Conservation (phyloP, 2,329 filamentous ascomycete genomes). For the Cryphonectria nitschkei region DNA sequence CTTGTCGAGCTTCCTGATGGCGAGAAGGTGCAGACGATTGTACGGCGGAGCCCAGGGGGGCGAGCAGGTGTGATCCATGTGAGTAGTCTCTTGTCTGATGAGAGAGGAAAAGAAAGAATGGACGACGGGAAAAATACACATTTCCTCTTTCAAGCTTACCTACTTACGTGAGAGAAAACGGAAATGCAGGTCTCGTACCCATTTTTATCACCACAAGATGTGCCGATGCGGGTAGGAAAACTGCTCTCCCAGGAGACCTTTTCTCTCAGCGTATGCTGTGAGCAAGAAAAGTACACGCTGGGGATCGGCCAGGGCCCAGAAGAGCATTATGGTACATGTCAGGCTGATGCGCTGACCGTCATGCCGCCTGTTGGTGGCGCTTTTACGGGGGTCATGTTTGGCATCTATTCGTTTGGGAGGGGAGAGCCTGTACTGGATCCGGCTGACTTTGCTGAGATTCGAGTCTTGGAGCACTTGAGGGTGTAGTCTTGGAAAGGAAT, state of each 20-base stretch:
- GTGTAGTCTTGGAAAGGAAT: background rate
- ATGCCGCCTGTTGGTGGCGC: constrained; percentile 38
- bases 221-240: constrained; percentile 14
- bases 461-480: constrained; percentile 10
- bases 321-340: constrained; percentile 2
- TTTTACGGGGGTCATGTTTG: constrained; percentile 39
- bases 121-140: background rate
- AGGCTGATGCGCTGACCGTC: constrained; percentile 33
- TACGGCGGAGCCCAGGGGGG: constrained; percentile 32
- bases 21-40: constrained; percentile 25
- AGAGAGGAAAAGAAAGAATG: background rate
- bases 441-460: constrained; percentile 37
- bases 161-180: background rate
- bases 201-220: background rate
- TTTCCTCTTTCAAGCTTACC: background rate
- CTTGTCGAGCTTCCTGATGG: constrained; percentile 29
- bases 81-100: background rate
- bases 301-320: background rate
- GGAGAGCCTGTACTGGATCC: constrained; percentile 39
- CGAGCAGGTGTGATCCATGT: constrained; percentile 32
- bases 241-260: background rate
- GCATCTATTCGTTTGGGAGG: constrained; percentile 37
- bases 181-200: constrained; percentile 23
- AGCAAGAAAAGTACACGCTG: constrained; percentile 12
- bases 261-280: constrained; percentile 13